phyloP scores from a whole-genome alignment of 306 rosid species.

The Glycine latifolia region DNA sequence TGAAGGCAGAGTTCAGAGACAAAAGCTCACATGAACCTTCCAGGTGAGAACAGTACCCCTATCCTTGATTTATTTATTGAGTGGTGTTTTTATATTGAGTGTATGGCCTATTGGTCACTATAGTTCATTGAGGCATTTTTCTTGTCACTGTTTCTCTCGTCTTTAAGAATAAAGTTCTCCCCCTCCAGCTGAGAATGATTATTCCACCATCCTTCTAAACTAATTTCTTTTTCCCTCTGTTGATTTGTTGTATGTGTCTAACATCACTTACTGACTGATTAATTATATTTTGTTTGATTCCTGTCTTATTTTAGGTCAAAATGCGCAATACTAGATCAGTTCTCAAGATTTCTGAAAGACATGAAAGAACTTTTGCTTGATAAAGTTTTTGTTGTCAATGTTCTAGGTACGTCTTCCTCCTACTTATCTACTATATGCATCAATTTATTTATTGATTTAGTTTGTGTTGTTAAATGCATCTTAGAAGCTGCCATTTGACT shows the following conservation, averaged over 20 bases:
- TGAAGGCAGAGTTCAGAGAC: constrained; percentile 47
- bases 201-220: constrained; percentile 15
- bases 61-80: constrained; percentile 40
- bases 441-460: constrained; percentile 30
- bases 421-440: constrained; percentile 31
- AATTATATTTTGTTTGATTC: constrained; percentile 12
- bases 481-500: constrained; percentile 17
- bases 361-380: constrained; percentile 76
- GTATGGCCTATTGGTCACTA: not conserved
- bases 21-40: constrained; percentile 54
- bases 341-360: constrained; percentile 68
- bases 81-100: not conserved
- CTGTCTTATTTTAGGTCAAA: constrained; percentile 54
- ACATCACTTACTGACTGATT: constrained; percentile 26
- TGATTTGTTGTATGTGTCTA: constrained; percentile 6
- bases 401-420: constrained; percentile 70
- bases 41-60: constrained; percentile 54
- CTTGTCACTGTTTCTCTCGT: constrained; percentile 23
- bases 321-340: constrained; percentile 35
- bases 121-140: constrained; percentile 14
- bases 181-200: constrained; percentile 21
- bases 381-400: constrained; percentile 75
- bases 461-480: constrained; percentile 18
- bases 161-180: constrained; percentile 33
- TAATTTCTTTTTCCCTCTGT: not conserved